A percentile compares a stretch with the other conserved stretches of the same genome.
These are phyloP conservation scores for Ceratobasidium sp. DNA, from an alignment of 1,284 basidiomycete species.

Conservation along the genomic window DNA sequence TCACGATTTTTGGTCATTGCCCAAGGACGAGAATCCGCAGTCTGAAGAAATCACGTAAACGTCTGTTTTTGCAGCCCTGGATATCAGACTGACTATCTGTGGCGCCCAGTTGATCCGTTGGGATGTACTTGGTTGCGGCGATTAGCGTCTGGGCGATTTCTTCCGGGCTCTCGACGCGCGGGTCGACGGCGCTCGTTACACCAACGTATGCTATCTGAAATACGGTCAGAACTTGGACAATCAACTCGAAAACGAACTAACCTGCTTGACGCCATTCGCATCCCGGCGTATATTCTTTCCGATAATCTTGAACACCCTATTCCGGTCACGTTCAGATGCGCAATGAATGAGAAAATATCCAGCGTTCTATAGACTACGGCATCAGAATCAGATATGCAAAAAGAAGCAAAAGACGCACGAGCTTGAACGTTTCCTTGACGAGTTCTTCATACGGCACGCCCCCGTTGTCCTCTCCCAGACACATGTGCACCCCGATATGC, in stretches of 20 bases:
- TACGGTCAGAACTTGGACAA: background rate
- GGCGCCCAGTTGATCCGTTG: conserved; percentile 49
- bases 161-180: conserved; percentile 49
- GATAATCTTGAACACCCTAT: conserved; percentile 50
- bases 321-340: conserved; percentile 49
- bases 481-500: conserved; percentile 51
- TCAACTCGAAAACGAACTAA: background rate
- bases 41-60: conserved; percentile 39
- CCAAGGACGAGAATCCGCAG: conserved; percentile 51
- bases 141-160: conserved; percentile 47
- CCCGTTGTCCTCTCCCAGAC: conserved; percentile 43
- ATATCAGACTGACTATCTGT: conserved; percentile 47
- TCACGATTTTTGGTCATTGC: conserved; percentile 49
- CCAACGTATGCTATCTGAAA: conserved; percentile 50
- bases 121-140: conserved; percentile 50
- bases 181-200: conserved; percentile 49
- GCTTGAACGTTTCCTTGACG: conserved; percentile 38
- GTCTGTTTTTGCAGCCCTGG: background rate
- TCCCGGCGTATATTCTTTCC: conserved; percentile 50
- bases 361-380: conserved; percentile 42
- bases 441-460: conserved; percentile 21
- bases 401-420: conserved; percentile 16
- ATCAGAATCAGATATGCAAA: background rate
- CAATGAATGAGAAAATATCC: conserved; percentile 51
- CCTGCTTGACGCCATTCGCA: conserved; percentile 50